phyloP scores from a whole-genome alignment of 2,329 filamentous ascomycete genomes.

The Trichoderma sp. region DNA sequence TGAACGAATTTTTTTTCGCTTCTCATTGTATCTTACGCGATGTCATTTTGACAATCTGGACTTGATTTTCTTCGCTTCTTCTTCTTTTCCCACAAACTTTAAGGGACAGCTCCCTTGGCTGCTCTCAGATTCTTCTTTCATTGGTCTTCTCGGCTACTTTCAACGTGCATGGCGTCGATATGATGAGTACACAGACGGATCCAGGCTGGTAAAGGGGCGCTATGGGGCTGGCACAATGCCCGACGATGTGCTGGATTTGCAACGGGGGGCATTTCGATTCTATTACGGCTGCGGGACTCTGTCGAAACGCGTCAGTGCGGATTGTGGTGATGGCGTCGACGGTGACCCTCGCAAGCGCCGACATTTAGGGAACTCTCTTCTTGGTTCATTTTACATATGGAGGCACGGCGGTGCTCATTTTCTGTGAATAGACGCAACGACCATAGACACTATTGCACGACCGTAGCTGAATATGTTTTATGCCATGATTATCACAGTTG shows the following conservation, averaged over 20 bases:
- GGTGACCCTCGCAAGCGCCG: not conserved
- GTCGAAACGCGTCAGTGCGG: not conserved
- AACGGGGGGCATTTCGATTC: constrained; percentile 17
- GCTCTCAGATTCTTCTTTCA: constrained; percentile 1
- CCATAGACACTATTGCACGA: constrained; percentile 3
- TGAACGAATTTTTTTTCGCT: constrained; percentile 22
- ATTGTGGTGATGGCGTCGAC: not conserved
- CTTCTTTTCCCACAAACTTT: constrained; percentile 8
- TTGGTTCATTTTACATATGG: constrained; percentile 7
- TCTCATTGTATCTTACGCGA: constrained; percentile 26
- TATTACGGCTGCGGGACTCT: not conserved
- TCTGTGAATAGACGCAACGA: constrained; percentile 9
- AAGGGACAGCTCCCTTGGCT: constrained; percentile 2
- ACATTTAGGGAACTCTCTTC: constrained; percentile 10
- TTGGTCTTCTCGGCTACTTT: constrained; percentile 9
- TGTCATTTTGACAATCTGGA: constrained; percentile 21
- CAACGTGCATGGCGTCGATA: constrained; percentile 22
- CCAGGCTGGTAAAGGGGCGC: constrained; percentile 16
- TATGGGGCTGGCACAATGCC: constrained; percentile 10
- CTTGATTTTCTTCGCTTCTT: constrained; percentile 13
- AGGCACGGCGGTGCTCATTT: constrained; percentile 15
- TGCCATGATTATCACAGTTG: not conserved
- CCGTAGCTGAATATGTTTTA: not conserved
- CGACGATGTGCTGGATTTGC: constrained; percentile 21
- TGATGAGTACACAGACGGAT: constrained; percentile 22